Percentiles rank a stretch among this genome's conserved stretches.
Conservation (phyloP, 345 rosid species). For the Excoecaria cochinchinensis region DNA sequence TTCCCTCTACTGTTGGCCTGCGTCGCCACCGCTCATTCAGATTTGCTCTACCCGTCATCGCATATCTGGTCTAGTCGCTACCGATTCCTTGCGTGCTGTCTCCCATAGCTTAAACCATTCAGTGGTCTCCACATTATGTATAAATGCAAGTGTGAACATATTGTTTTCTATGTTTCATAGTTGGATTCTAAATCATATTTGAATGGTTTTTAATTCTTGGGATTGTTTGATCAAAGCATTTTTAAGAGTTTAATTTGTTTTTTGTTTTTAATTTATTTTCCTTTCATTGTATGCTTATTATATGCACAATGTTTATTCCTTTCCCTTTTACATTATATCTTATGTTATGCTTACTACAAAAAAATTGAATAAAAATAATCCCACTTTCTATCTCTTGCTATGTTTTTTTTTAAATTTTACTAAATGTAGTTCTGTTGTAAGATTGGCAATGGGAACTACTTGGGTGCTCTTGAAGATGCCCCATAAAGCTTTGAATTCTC, state of each 20-base stretch:
- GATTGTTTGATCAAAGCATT: neutral
- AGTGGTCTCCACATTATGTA: conserved; percentile 72
- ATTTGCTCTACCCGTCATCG: too few relatives aligned
- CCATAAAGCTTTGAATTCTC: conserved; percentile 42
- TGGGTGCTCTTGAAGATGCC: conserved; percentile 83
- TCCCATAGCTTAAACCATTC: conserved; percentile 55
- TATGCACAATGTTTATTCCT: neutral
- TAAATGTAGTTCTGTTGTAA: conserved; percentile 52
- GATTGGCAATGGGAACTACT: conserved; percentile 58
- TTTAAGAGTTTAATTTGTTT: neutral
- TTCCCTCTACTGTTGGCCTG: too few relatives aligned
- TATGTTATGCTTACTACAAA: too few relatives aligned
- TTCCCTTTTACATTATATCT: too few relatives aligned
- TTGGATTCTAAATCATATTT: neutral
- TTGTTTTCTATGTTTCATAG: neutral
- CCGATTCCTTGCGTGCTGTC: too few relatives aligned
- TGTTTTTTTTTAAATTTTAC: conserved; percentile 12
- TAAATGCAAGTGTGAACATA: conserved; percentile 54
- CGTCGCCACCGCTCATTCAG: too few relatives aligned
- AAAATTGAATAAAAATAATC: neutral
- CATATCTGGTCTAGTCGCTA: too few relatives aligned
- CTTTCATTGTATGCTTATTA: neutral
- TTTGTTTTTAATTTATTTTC: too few relatives aligned
- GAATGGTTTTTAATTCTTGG: neutral
- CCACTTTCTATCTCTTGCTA: neutral